Evolutionary conservation across 257 asterid genomes (phyloP).

Genomic region (Scutellaria galericulata): DNA sequence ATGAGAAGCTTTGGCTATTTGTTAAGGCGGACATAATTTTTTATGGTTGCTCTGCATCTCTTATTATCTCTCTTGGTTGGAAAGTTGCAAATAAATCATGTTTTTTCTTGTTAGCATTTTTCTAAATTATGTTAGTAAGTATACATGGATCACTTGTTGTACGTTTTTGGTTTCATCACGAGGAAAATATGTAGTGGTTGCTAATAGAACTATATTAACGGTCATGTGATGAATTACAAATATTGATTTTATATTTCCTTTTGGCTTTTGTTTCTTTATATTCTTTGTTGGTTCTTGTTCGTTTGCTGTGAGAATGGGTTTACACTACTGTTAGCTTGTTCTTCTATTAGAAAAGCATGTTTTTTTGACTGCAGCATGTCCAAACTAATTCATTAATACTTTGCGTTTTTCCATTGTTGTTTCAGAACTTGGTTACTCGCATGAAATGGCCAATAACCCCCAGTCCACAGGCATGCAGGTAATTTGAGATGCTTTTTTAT

Average conservation of each 20-base stretch:
- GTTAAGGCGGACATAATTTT: neutral
- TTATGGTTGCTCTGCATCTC: neutral
- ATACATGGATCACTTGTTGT: neutral
- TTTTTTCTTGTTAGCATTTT: neutral
- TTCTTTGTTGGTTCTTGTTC: constrained; percentile 21
- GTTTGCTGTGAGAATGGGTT: constrained; percentile 1
- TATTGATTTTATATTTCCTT: neutral
- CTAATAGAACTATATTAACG: constrained; percentile 15
- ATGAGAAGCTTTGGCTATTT: constrained; percentile 2
- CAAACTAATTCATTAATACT: constrained; percentile 19
- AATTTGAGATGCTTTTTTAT: constrained; percentile 25
- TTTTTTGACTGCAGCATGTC: constrained; percentile 1
- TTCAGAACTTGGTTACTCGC: constrained; percentile 47
- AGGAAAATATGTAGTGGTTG: constrained; percentile 24
- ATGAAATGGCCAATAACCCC: constrained; percentile 55
- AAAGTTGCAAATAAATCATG: neutral
- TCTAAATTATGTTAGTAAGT: constrained; percentile 1
- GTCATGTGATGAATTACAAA: constrained; percentile 8
- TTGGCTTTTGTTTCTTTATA: constrained; percentile 10
- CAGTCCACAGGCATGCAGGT: constrained; percentile 61
- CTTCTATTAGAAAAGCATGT: neutral
- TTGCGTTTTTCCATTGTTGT: constrained; percentile 30
- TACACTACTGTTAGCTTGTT: neutral
- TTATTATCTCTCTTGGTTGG: constrained; percentile 12
- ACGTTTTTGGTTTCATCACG: constrained; percentile 13